Conservation (phyloP, 2,329 filamentous ascomycete genomes). For the Alternaria postmessia region DNA sequence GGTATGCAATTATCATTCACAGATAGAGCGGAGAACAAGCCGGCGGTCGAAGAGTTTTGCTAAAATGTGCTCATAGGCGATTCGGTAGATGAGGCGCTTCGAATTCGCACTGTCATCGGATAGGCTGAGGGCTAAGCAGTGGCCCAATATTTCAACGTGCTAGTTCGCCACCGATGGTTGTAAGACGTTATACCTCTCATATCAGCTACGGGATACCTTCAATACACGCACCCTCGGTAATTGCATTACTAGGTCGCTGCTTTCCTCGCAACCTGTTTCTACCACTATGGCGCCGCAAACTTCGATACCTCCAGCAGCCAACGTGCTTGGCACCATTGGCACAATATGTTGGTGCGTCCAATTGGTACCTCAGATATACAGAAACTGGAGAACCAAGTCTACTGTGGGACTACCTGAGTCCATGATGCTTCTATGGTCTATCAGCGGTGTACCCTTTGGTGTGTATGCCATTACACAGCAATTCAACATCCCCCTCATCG, state of each 20-base stretch:
- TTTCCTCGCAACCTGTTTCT: neutral
- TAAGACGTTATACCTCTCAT: neutral
- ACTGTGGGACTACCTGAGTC: slow-evolving; percentile 69
- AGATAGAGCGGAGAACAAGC: neutral
- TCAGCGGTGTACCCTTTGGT: slow-evolving; percentile 71
- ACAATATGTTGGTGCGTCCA: slow-evolving; percentile 56
- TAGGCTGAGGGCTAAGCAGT: neutral
- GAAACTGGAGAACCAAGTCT: slow-evolving; percentile 72
- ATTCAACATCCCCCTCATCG: slow-evolving; percentile 52
- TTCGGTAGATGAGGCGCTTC: neutral
- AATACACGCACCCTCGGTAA: neutral
- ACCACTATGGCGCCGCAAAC: slow-evolving; percentile 33
- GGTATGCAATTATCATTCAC: neutral
- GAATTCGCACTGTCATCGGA: neutral
- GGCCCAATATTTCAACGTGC: neutral
- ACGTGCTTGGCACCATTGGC: slow-evolving; percentile 66
- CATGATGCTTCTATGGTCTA: slow-evolving; percentile 76
- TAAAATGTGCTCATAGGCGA: neutral
- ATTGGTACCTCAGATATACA: slow-evolving; percentile 63
- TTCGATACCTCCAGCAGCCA: slow-evolving; percentile 60
- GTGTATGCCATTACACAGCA: slow-evolving; percentile 63
- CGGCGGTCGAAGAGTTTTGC: neutral
- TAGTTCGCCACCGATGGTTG: neutral
- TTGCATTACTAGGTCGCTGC: neutral
- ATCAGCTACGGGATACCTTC: neutral